Percentiles rank a stretch among this genome's conserved stretches.
Evolutionary conservation across 2,329 filamentous ascomycete genomes (phyloP).

Genomic region (Claviceps humidiphila): DNA sequence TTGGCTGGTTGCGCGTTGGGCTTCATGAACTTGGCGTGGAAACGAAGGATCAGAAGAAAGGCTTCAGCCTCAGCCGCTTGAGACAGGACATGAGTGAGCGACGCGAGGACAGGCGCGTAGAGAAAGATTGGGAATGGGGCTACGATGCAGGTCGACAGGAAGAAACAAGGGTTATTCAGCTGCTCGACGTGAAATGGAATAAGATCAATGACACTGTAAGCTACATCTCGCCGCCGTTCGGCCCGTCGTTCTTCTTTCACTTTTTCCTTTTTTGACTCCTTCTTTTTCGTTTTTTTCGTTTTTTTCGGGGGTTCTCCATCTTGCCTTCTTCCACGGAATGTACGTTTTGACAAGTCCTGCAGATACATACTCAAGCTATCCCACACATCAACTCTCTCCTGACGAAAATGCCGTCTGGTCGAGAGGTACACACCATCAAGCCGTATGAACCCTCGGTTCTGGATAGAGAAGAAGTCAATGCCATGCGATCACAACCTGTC

Average conservation of each 20-base stretch:
- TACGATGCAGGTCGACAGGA: constrained; percentile 74
- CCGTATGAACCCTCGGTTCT: constrained; percentile 53
- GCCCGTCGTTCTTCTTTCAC: background rate
- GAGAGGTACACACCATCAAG: constrained; percentile 67
- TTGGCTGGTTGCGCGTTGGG: constrained; percentile 76
- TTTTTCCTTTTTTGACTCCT: background rate
- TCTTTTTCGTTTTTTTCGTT: background rate
- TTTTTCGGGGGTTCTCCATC: background rate
- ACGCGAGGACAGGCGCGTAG: constrained; percentile 65
- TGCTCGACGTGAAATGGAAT: constrained; percentile 79
- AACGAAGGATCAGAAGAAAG: constrained; percentile 34
- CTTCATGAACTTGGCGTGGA: constrained; percentile 61
- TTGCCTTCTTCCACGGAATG: background rate
- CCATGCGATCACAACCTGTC: constrained; percentile 34
- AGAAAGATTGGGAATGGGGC: constrained; percentile 63
- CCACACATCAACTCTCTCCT: constrained; percentile 60
- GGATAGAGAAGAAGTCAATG: constrained; percentile 49
- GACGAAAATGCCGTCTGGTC: constrained; percentile 70
- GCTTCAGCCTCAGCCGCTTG: constrained; percentile 46
- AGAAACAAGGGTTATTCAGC: constrained; percentile 72
- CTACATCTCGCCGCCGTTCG: constrained; percentile 2
- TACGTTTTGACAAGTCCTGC: background rate
- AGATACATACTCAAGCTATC: constrained; percentile 71
- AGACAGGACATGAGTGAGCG: constrained; percentile 66
- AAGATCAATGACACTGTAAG: constrained; percentile 85